These are phyloP conservation scores for Gossypium bickii DNA, from an alignment of 345 rosid genomes.

Conservation along the genomic window DNA sequence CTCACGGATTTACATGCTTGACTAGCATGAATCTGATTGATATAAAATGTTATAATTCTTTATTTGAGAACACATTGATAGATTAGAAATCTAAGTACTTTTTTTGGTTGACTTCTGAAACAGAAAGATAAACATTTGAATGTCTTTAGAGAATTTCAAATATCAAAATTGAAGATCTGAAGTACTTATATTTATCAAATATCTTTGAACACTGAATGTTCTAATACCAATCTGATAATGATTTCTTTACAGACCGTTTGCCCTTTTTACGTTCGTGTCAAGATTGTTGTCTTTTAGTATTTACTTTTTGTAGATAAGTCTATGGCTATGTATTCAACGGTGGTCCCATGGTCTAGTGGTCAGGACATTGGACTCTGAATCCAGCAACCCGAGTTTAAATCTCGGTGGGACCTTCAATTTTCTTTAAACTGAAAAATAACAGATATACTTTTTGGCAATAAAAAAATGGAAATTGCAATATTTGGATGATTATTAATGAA, in stretches of 20 bases:
- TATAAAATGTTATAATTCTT: not conserved
- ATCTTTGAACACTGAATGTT: not conserved
- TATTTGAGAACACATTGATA: not conserved
- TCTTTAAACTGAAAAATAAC: no score
- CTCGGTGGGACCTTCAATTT: no score
- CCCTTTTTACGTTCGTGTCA: no score
- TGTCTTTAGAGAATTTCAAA: not conserved
- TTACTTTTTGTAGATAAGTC: no score
- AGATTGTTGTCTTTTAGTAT: no score
- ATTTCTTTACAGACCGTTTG: no score
- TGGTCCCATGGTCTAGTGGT: constrained; percentile 89
- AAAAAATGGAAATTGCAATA: no score
- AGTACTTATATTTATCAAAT: not conserved
- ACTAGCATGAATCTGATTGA: constrained; percentile 12
- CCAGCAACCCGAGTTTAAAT: constrained; percentile 77
- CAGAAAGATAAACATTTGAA: not conserved
- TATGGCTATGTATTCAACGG: not conserved
- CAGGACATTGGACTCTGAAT: constrained; percentile 94
- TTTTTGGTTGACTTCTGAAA: not conserved
- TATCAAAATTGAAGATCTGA: not conserved
- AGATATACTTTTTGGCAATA: no score
- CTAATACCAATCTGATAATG: not conserved
- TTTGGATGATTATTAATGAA: no score
- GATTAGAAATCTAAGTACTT: not conserved
- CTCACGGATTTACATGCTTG: constrained; percentile 81